Evolutionary conservation across 148 eudicot species (phyloP), one percentile per base, ranked within the genome.

Genomic region (Rhododendron ovatum): DNA sequence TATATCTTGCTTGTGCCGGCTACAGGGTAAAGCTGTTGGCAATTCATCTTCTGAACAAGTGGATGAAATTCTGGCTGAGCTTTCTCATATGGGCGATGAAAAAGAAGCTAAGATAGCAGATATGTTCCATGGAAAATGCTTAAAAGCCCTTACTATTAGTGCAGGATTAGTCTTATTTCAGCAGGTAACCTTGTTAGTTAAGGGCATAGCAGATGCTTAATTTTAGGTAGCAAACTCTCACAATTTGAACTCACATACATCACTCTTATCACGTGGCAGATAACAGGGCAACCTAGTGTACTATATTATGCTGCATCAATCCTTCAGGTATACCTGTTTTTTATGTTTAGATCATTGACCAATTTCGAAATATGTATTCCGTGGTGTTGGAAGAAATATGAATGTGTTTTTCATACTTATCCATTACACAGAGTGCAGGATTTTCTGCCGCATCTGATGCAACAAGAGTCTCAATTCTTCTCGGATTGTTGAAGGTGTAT

Each of bases 251-350:
- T 59, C 75, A 85, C 59, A 41, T 51, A 85, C 59, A 41, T 51
- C 41, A 73, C 69, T 43, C 22, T 86, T 86, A 17, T 82, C 84
- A 8, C 84, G 78, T 89, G 35, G 87, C 91, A 97, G 99, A 94
- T 97, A 90, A 97, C 99, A 50, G 99, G 99, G 85, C 99, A 97
- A 87, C 99, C 99, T 55, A 97, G 99, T 91, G 98, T 97, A 59
- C 87, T 97, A 47, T 97, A 97, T 87, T 97, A 97, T 91, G 98
- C 99, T 85, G 96, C 95, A 75, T 87, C 96, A 69, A 97, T 97
- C 86, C 91, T 97, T 84, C 92, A 97, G 94, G 99, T 94, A 92
- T 67, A 45, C 35, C 80, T 50, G 80, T 74, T 87, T 87, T 63
- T 63, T 45, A 65, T 3, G 51, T 77, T 85, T 77, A 33, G 55